phyloP scores from a whole-genome alignment of 2,329 filamentous ascomycete species.

The Eutypa lata region DNA sequence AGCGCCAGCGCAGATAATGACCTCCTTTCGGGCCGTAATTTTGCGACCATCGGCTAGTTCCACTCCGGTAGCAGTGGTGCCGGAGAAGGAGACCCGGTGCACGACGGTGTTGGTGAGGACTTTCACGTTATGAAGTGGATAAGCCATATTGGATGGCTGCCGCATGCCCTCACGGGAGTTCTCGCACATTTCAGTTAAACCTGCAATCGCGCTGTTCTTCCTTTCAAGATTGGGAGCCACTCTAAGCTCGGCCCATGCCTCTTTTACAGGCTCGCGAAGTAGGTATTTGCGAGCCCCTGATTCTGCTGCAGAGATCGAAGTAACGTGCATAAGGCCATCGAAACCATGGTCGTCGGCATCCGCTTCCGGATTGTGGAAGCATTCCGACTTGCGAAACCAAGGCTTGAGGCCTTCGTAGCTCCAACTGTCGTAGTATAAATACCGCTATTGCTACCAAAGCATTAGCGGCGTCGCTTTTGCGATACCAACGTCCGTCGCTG shows the following conservation, averaged over 20 bases:
- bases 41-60: constrained; percentile 29
- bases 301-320: constrained; percentile 22
- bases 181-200: constrained; percentile 29
- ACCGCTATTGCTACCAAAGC: too few relatives aligned
- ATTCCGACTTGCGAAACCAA: constrained; percentile 41
- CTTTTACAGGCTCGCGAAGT: constrained; percentile 30
- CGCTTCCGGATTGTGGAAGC: constrained; percentile 17
- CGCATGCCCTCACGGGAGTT: constrained; percentile 15
- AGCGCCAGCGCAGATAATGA: constrained; percentile 30
- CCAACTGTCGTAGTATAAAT: too few relatives aligned
- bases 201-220: constrained; percentile 27
- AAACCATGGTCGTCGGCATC: constrained; percentile 35
- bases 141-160: constrained; percentile 17
- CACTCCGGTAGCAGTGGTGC: constrained; percentile 39
- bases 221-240: constrained; percentile 24
- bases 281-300: constrained; percentile 32
- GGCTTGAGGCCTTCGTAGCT: constrained; percentile 42
- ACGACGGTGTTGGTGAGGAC: constrained; percentile 17
- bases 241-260: constrained; percentile 40
- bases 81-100: constrained; percentile 10
- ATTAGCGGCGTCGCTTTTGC: too few relatives aligned
- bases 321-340: constrained; percentile 33
- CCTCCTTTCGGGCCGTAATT: constrained; percentile 25
- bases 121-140: constrained; percentile 15
- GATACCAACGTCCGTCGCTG: constrained; percentile 33